These are phyloP conservation scores for Hevea brasiliensis DNA, from an alignment of 345 rosid species.

Conservation along the genomic window DNA sequence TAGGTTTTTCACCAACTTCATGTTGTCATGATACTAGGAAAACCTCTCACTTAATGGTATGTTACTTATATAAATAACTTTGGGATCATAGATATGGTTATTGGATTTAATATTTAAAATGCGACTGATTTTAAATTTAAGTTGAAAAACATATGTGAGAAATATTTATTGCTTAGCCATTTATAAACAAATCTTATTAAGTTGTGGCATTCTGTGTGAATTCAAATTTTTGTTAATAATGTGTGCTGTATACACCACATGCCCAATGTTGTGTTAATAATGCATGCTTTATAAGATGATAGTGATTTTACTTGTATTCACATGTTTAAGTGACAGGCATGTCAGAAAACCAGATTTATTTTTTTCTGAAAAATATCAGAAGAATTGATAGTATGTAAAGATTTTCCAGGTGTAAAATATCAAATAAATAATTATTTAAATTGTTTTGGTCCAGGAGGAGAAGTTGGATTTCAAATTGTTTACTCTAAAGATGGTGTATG, in stretches of 20 bases:
- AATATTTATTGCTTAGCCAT: neutral
- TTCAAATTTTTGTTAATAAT: no score
- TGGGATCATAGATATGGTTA: neutral
- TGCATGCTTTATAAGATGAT: neutral
- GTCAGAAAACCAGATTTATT: neutral
- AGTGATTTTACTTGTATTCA: neutral
- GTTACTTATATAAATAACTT: conserved; percentile 11
- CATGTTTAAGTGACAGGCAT: neutral
- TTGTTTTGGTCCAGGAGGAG: neutral
- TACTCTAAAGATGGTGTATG: neutral
- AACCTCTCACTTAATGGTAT: conserved; percentile 34
- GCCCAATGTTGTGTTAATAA: neutral
- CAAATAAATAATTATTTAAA: neutral
- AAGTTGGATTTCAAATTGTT: neutral
- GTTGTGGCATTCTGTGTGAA: neutral
- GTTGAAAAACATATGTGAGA: neutral
- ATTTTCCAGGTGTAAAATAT: neutral
- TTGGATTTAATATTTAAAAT: neutral
- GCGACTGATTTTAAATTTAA: neutral
- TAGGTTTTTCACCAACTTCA: conserved; percentile 7
- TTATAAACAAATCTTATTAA: neutral
- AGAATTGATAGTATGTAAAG: neutral
- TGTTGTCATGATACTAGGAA: conserved; percentile 23
- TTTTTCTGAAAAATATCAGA: neutral
- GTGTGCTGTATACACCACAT: neutral